Evolutionary conservation across 208 protist genomes (phyloP).

Genomic region (Tritrichomonas musculus): DNA sequence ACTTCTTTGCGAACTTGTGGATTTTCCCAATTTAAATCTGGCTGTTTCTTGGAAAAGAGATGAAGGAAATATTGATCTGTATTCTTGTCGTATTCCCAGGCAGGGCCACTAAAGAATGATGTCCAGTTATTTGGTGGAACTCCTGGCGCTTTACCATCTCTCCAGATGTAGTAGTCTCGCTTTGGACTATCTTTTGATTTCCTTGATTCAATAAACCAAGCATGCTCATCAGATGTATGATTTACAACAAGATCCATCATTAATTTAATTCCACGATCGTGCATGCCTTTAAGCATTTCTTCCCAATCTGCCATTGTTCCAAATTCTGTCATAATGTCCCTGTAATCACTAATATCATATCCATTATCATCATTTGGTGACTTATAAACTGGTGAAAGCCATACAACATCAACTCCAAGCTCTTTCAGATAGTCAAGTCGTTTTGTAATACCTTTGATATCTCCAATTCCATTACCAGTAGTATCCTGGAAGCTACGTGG

Average conservation of each 20-base stretch:
- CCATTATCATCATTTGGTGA: background rate
- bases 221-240: background rate
- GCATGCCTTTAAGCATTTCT: background rate
- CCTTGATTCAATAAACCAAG: background rate
- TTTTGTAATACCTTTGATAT: background rate
- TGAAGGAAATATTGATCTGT: background rate
- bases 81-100: background rate
- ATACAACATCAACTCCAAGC: background rate
- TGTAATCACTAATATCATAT: background rate
- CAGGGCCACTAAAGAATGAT: background rate
- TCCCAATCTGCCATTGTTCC: background rate
- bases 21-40: constrained; percentile 12
- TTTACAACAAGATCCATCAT: background rate
- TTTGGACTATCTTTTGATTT: too few relatives aligned
- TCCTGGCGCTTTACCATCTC: background rate
- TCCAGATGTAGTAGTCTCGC: too few relatives aligned
- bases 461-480: background rate
- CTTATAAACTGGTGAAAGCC: background rate
- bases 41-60: background rate
- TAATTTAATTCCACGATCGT: background rate
- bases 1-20: background rate
- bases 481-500: background rate
- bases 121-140: background rate
- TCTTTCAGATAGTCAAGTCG: background rate
- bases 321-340: background rate